A percentile compares a stretch with the other conserved stretches of the same genome.
These are phyloP conservation scores for Penicillium sp. DNA, from an alignment of 2,329 filamentous ascomycete genomes.

Conservation along the genomic window DNA sequence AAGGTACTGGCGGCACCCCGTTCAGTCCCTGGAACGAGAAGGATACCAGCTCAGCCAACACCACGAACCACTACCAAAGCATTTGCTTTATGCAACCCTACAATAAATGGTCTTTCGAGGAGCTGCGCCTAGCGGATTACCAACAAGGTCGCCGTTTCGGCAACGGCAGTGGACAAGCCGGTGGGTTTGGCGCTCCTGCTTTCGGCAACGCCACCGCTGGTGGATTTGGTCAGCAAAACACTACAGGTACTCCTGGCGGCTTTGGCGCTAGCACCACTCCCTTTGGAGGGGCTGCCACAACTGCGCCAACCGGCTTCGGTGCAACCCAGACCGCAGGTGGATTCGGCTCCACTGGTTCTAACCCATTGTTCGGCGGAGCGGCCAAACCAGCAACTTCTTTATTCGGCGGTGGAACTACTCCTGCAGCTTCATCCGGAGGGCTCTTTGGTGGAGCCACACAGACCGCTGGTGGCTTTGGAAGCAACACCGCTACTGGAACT, in stretches of 20 bases:
- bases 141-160: slow-evolving; percentile 80
- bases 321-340: slow-evolving; percentile 41
- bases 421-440: slow-evolving; percentile 28
- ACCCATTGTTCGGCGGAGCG: slow-evolving; percentile 41
- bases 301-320: slow-evolving; percentile 46
- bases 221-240: slow-evolving; percentile 46
- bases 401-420: slow-evolving; percentile 40
- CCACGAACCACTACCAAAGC: slow-evolving; percentile 50
- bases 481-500: slow-evolving; percentile 27
- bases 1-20: slow-evolving; percentile 49
- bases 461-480: slow-evolving; percentile 19
- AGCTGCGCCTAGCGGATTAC: slow-evolving; percentile 82
- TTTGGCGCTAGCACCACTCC: slow-evolving; percentile 48
- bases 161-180: slow-evolving; percentile 74
- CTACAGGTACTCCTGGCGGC: slow-evolving; percentile 28
- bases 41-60: slow-evolving; percentile 36
- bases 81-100: slow-evolving; percentile 51
- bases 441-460: slow-evolving; percentile 7
- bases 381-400: slow-evolving; percentile 34
- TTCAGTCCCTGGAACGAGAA: slow-evolving; percentile 50
- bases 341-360: slow-evolving; percentile 37
- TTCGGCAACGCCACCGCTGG: slow-evolving; percentile 46
- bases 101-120: slow-evolving; percentile 84
- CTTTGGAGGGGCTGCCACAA: slow-evolving; percentile 39
- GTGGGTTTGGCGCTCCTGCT: slow-evolving; percentile 73